Base-by-base conservation (phyloP, 2,329 filamentous ascomycete species). In the Sclerotinia nivalis region DNA sequence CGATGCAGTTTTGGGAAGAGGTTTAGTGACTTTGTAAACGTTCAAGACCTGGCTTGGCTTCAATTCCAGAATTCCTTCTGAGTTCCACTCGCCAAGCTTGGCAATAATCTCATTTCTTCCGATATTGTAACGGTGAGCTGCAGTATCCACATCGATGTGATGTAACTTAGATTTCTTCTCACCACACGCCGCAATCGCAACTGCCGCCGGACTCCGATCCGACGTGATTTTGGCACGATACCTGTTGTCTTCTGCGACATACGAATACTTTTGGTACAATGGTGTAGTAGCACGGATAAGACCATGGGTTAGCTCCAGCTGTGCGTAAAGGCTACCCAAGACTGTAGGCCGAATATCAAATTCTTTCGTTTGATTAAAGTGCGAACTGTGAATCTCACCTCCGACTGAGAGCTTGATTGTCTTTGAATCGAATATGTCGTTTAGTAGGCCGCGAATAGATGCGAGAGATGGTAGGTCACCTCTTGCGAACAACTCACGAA, bases 401-500 rank as follows among this genome's bases (percentile, higher is more conserved):
- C 81, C 83, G 4, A 80, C 73, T 2, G 77, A 76, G 1, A 81
- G 75, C 0, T 75, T 72, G 4, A 72, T 70, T 10, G 77, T 77
- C 13, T 80, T 75, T 0, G 76, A 73, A 37, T 79, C 78, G 69
- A 89, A 87, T 10, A 89, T 81, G 2, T 88, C 82, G 9, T 81
- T 75, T 3, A 90, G 76, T 0, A 89, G 78, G 0, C 76, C 75
- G 5, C 77, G 78, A 0, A 90, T 77, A 0, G 85, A 86, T 12
- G 79, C 75, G 0, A 78, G 79, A 3, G 87, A 87, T 0, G 88
- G 87, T 0, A 89, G 78, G 70, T 89, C 87, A 0, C 87, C 86
- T 10, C 87, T 82, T 0, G 86, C 84, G 75, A 89, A 89, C 71
- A 85, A 84, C 72, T 90, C 87, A 15, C 84, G 83, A 20, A 88